Evolutionary conservation across 371 early-diverging fungal species (phyloP), one percentile per base, ranked within the genome.

Genomic region (Circinella umbellata): DNA sequence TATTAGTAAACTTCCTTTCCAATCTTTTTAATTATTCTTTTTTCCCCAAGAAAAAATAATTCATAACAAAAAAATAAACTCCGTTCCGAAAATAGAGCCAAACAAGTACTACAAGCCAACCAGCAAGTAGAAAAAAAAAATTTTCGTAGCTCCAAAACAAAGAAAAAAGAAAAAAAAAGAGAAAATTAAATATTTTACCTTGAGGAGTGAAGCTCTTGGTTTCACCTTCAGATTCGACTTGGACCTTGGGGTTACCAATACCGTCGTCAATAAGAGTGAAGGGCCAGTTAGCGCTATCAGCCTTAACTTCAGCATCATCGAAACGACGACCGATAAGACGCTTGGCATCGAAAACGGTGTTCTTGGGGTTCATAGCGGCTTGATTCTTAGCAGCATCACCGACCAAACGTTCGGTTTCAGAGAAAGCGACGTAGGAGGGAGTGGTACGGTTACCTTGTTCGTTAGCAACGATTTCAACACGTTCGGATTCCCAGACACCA

Each of bases 391-490:
- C 98, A 72, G 95, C 93, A 83, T 94, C 95, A 83, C 98, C 98
- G 71, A 98, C 92, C 70, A 97, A 87, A 85, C 96, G 92, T 88
- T 94, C 95, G 71, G 84, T 80, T 81, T 95, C 95, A 76, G 95
- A 92, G 91, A 97, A 98, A 61, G 83, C 97, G 67, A 98, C 98
- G 73, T 96, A 96, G 55, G 96, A 95, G 65, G 98, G 99, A 65
- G 96, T 97, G 71, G 95, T 97, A 75, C 96, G 91, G 91, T 95
- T 94, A 80, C 98, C 99, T 87, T 98, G 97, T 85, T 93, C 95
- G 90, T 98, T 98, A 86, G 98, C 95, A 85, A 97, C 95, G 82
- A 96, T 95, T 85, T 96, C 98, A 69, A 96, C 96, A 76, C 94
- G 94, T 80, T 96, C 98, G 85, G 96, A 95, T 84, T 94, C 94